A percentile compares a stretch with the other conserved stretches of the same genome.
These are phyloP conservation scores for Xylaria scruposa DNA, from an alignment of 495 filamentous ascomycete species.

Conservation along the genomic window DNA sequence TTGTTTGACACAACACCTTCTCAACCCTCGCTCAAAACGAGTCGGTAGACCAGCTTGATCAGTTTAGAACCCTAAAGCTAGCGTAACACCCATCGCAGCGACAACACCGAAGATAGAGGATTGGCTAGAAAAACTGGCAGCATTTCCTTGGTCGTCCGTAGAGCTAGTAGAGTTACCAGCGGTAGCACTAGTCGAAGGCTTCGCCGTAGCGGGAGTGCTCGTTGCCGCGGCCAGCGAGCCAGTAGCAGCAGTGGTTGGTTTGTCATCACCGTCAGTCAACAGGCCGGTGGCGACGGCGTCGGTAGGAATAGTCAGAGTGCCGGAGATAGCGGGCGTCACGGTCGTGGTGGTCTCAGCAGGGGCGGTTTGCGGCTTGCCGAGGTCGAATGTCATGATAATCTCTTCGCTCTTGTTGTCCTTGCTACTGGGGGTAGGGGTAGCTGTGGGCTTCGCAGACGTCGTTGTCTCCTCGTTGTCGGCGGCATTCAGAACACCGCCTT, in stretches of 20 bases:
- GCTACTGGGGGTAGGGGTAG: not conserved
- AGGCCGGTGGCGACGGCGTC: constrained; percentile 20
- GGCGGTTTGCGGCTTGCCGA: constrained; percentile 12
- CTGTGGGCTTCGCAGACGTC: constrained; percentile 22
- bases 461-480: constrained; percentile 19
- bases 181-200: not conserved
- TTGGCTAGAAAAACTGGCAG: constrained; percentile 22
- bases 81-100: constrained; percentile 32
- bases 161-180: not conserved
- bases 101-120: constrained; percentile 37
- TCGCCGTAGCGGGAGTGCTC: not conserved
- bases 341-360: constrained; percentile 6
- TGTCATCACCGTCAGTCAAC: constrained; percentile 21
- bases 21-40: not conserved
- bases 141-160: constrained; percentile 2
- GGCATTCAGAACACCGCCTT: constrained; percentile 30
- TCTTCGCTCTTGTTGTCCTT: constrained; percentile 10
- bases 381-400: constrained; percentile 19
- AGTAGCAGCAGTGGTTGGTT: constrained; percentile 3
- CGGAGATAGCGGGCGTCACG: constrained; percentile 19
- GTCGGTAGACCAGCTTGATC: not conserved
- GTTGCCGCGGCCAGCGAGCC: constrained; percentile 22
- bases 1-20: not conserved
- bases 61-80: constrained; percentile 35
- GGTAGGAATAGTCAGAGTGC: constrained; percentile 10